These are phyloP conservation scores for Candida caryicola DNA, from an alignment of 805 yeast species.

Conservation along the genomic window DNA sequence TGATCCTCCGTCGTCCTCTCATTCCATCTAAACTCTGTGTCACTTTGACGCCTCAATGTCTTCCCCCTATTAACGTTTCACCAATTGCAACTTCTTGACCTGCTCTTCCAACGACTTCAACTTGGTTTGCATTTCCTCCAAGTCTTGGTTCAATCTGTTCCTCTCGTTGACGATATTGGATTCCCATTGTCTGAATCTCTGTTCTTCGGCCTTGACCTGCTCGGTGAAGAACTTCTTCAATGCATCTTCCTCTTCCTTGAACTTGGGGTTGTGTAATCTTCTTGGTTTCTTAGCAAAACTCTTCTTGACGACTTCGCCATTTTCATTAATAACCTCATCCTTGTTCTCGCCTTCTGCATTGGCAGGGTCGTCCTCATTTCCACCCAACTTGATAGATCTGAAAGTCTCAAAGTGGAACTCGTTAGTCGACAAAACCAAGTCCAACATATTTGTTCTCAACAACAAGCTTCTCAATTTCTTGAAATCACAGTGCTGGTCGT, in stretches of 20 bases:
- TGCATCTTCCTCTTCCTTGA: constrained; percentile 93
- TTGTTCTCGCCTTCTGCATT: constrained; percentile 15
- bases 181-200: constrained; percentile 98
- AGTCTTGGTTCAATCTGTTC: constrained; percentile 87
- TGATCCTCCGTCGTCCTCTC: too few species aligned
- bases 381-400: constrained; percentile 67
- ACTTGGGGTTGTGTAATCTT: constrained; percentile 76
- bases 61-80: constrained; percentile 32
- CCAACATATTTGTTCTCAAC: constrained; percentile 80
- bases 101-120: constrained; percentile 73
- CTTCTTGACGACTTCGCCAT: constrained; percentile 28
- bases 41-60: too few species aligned
- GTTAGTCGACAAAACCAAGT: constrained; percentile 73
- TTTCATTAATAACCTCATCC: constrained; percentile 29
- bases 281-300: constrained; percentile 46
- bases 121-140: constrained; percentile 82
- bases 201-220: constrained; percentile 93
- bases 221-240: constrained; percentile 93
- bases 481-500: constrained; percentile 82
- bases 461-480: constrained; percentile 74
- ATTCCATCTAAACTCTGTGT: too few species aligned
- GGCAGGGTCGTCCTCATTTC: constrained; percentile 26
- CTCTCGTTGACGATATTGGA: constrained; percentile 93
- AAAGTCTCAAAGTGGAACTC: constrained; percentile 79
- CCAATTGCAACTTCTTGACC: constrained; percentile 55